Conservation (phyloP, 495 filamentous ascomycete species). For the Stereocaulon alpinum region DNA sequence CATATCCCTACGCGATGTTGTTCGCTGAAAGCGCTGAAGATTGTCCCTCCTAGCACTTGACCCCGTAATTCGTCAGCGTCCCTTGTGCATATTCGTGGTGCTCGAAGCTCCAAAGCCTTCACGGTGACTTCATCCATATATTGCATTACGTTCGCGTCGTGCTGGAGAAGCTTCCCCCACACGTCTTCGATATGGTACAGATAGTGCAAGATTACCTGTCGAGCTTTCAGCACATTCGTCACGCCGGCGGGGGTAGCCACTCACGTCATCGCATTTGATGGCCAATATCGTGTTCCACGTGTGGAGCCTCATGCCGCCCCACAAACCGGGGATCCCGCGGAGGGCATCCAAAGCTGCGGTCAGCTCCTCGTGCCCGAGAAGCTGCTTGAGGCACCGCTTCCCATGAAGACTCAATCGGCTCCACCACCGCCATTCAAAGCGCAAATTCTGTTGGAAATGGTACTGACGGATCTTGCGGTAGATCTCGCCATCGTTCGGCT, state of each 20-base stretch:
- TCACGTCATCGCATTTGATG: conserved; percentile 2
- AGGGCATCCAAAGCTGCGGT: background rate
- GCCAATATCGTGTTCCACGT: background rate
- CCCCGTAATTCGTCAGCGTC: no score
- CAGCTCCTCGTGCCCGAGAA: background rate
- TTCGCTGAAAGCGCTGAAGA: conserved; percentile 2
- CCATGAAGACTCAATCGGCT: background rate
- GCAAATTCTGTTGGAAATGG: conserved; percentile 13
- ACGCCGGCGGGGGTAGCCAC: background rate
- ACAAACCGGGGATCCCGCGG: background rate
- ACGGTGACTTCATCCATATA: background rate
- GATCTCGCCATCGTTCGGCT: conserved; percentile 30
- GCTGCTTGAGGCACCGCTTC: background rate
- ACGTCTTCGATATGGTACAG: background rate
- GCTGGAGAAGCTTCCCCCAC: background rate
- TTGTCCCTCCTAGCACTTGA: background rate
- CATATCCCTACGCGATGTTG: background rate
- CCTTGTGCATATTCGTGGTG: background rate
- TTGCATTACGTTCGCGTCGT: background rate
- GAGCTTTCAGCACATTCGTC: background rate
- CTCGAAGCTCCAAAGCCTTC: conserved; percentile 1
- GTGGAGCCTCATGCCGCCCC: background rate
- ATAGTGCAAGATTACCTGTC: background rate
- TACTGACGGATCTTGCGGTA: conserved; percentile 35
- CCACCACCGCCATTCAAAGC: conserved; percentile 2